These are phyloP conservation scores for Nicotiana attenuata DNA, from an alignment of 257 asterid genomes.

Conservation along the genomic window DNA sequence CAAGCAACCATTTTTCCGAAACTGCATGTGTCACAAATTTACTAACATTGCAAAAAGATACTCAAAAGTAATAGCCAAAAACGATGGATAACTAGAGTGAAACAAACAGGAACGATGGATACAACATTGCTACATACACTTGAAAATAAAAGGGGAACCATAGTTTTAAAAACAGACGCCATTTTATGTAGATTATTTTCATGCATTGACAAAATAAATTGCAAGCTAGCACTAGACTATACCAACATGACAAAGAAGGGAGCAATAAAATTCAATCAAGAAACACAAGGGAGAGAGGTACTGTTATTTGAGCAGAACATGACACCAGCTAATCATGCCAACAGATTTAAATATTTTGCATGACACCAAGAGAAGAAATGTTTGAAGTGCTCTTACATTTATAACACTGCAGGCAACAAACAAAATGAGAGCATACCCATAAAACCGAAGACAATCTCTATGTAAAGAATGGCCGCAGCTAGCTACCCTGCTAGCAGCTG, in stretches of 20 bases:
- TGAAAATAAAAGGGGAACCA: neutral
- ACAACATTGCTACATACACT: neutral
- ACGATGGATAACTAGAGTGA: neutral
- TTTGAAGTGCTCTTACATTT: neutral
- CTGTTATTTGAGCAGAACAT: conserved; percentile 1
- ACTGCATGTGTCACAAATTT: conserved; percentile 35
- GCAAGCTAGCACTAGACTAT: neutral
- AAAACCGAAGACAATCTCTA: conserved; percentile 95
- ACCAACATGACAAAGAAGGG: neutral
- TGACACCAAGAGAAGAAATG: neutral
- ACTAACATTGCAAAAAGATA: neutral
- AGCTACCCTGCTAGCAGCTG: conserved; percentile 99
- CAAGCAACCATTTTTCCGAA: conserved; percentile 98
- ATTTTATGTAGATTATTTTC: neutral
- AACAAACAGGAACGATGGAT: neutral
- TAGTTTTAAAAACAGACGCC: neutral
- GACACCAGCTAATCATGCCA: neutral
- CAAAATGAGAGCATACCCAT: conserved; percentile 56
- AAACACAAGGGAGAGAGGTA: neutral
- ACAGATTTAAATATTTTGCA: neutral
- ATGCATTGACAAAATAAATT: neutral
- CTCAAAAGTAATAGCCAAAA: neutral
- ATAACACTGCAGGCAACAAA: conserved; percentile 6
- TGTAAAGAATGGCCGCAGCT: conserved; percentile 98
- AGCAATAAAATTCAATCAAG: neutral